Evolutionary conservation across 2,329 filamentous ascomycete genomes (phyloP).

Genomic region (Aulographum hederae): DNA sequence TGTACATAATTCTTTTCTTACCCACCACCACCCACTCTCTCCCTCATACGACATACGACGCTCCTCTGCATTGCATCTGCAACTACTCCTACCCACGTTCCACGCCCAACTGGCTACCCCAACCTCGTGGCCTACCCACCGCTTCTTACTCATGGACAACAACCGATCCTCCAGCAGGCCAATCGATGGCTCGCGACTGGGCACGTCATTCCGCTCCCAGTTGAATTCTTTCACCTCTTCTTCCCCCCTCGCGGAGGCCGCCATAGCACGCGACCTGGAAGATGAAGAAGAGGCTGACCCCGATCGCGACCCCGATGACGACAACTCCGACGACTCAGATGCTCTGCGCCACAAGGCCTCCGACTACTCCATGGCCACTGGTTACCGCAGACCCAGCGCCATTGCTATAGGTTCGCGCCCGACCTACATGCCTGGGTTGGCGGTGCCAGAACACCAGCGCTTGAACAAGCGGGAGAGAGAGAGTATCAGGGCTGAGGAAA

Average conservation of each 20-base stretch:
- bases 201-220: conserved; percentile 7
- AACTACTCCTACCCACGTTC: too few species aligned
- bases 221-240: conserved; percentile 8
- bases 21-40: too few species aligned
- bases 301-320: conserved; percentile 20
- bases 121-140: too few species aligned
- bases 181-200: conserved; percentile 3
- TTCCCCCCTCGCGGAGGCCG: conserved; percentile 17
- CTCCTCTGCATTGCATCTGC: too few species aligned
- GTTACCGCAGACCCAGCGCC: conserved; percentile 61
- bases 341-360: background rate
- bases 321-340: conserved; percentile 25
- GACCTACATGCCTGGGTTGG: conserved; percentile 47
- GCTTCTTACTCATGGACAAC: too few species aligned
- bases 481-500: conserved; percentile 35
- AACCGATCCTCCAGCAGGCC: too few species aligned
- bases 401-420: conserved; percentile 56
- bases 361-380: conserved; percentile 34
- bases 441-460: conserved; percentile 25
- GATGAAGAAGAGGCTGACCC: conserved; percentile 13
- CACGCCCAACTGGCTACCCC: too few species aligned
- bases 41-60: too few species aligned
- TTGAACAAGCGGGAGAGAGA: conserved; percentile 34
- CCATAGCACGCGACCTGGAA: conserved; percentile 16
- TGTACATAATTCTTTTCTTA: too few species aligned